Evolutionary conservation across 1,284 basidiomycete species (phyloP), one percentile per base, ranked within the genome.

Genomic region (Boletus semigastroideus): DNA sequence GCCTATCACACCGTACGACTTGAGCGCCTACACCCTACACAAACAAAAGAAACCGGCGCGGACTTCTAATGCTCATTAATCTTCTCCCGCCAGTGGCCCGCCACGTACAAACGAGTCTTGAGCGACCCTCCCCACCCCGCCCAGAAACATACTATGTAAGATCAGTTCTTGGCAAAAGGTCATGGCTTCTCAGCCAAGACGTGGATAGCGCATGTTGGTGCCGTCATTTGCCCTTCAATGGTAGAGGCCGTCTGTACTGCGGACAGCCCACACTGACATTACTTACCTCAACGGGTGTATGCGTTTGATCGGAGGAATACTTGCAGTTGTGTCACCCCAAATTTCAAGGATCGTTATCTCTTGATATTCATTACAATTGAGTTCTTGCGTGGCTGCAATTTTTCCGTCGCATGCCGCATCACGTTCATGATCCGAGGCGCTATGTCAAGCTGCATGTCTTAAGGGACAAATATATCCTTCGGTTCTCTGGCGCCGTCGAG

Each of bases 271-370:
- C 20, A 38, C 42, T 39, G 42, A 31, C 39, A 22, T 38, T 5
- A 28, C 27, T 40, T n/a, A 36, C 8, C 30, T 22, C 36, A 49
- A 47, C 36, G 41, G 20, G 44, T 39, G 41, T 33, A 33, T 43
- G 17, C 37, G 28, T 50, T 43, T 46, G 52, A 60, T 64, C 59
- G 59, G 65, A 64, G 63, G 58, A 19, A 45, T 14, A 4, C 16
- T 25, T 16, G 33, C 33, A 36, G 30, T 20, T 37, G 25, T 31
- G 43, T 34, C 42, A 34, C 20, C 33, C 40, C 22, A 31, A 42
- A 25, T 41, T 40, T 30, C 28, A 44, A 43, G 31, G 31, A 27
- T 42, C 28, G 22, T 13, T 33, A 34, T 25, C 20, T 11, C 41
- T 42, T 55, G 42, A 44, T 51, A 43, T 47, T 41, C 46, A 27